These are phyloP conservation scores for Suhomyces pyralidae DNA, from an alignment of 805 yeast genomes.

Conservation along the genomic window DNA sequence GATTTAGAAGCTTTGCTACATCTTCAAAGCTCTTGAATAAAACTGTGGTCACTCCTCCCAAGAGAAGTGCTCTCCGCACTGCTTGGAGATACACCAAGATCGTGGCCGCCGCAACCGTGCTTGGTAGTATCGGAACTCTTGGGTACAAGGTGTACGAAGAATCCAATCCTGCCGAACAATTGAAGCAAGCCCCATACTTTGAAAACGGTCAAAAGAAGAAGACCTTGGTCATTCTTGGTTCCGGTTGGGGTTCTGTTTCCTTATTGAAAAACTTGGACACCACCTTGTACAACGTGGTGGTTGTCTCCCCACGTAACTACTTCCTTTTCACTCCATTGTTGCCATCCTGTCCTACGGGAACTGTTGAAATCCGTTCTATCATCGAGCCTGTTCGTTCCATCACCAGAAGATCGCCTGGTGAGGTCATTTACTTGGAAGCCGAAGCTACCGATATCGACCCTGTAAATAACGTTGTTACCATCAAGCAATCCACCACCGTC, in stretches of 20 bases:
- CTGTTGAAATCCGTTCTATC: constrained; percentile 84
- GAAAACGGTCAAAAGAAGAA: constrained; percentile 61
- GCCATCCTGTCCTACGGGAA: constrained; percentile 94
- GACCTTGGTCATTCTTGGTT: constrained; percentile 75
- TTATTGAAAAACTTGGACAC: constrained; percentile 83
- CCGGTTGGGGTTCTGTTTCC: constrained; percentile 95
- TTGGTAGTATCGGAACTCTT: constrained; percentile 51
- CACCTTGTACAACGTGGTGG: constrained; percentile 79
- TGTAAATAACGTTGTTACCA: constrained; percentile 55
- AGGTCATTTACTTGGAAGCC: constrained; percentile 82
- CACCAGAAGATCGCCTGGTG: constrained; percentile 75
- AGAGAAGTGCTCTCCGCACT: constrained; percentile 29
- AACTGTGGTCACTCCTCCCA: neutral
- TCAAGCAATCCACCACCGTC: constrained; percentile 59
- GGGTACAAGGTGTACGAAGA: constrained; percentile 61
- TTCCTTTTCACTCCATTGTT: constrained; percentile 93
- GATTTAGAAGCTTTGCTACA: constrained; percentile 3
- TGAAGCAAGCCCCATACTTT: constrained; percentile 55
- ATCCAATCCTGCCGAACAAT: constrained; percentile 56
- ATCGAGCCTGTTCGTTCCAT: constrained; percentile 90
- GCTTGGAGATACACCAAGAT: constrained; percentile 49
- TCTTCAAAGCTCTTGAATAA: neutral
- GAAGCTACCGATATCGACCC: constrained; percentile 86
- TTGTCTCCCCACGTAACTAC: constrained; percentile 92
- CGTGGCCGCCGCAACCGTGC: constrained; percentile 47